These are phyloP conservation scores for Pseudogymnoascus sp. DNA, from an alignment of 2,329 filamentous ascomycete species.

Conservation along the genomic window DNA sequence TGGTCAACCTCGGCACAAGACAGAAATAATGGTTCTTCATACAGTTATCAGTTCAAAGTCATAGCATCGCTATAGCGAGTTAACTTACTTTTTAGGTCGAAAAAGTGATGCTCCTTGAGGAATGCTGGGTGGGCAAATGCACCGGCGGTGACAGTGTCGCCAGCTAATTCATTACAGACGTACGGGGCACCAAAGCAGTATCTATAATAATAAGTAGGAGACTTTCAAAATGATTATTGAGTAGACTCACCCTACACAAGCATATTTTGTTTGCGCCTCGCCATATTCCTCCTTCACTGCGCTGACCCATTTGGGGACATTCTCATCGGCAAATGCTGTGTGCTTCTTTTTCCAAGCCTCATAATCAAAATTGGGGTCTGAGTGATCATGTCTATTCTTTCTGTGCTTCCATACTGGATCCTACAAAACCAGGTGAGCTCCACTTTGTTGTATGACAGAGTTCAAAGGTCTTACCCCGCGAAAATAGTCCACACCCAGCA, in stretches of 20 bases:
- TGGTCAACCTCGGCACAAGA: slow-evolving; percentile 39
- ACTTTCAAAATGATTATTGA: background rate
- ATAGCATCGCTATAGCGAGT: background rate
- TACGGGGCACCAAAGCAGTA: slow-evolving; percentile 34
- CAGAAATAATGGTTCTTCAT: slow-evolving; percentile 35
- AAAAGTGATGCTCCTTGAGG: slow-evolving; percentile 39
- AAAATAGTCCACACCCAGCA: slow-evolving; percentile 39
- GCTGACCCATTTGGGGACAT: slow-evolving; percentile 37
- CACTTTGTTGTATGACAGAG: background rate
- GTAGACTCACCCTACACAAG: slow-evolving; percentile 30
- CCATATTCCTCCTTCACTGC: slow-evolving; percentile 32
- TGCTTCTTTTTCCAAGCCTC: slow-evolving; percentile 42
- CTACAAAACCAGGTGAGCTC: slow-evolving; percentile 18
- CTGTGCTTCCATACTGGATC: slow-evolving; percentile 38
- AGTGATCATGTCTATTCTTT: slow-evolving; percentile 24
- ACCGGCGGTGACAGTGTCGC: slow-evolving; percentile 32
- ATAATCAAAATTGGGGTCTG: slow-evolving; percentile 36
- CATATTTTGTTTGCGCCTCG: slow-evolving; percentile 29
- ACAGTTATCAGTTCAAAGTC: background rate
- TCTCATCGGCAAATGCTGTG: slow-evolving; percentile 33
- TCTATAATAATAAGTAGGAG: slow-evolving; percentile 27
- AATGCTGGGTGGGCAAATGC: slow-evolving; percentile 45
- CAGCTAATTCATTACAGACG: slow-evolving; percentile 35
- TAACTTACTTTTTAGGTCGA: slow-evolving; percentile 29
- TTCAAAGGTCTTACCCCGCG: slow-evolving; percentile 28